Evolutionary conservation across 768 basidiomycete genomes (phyloP).

Genomic region (Kwoniella sp.): DNA sequence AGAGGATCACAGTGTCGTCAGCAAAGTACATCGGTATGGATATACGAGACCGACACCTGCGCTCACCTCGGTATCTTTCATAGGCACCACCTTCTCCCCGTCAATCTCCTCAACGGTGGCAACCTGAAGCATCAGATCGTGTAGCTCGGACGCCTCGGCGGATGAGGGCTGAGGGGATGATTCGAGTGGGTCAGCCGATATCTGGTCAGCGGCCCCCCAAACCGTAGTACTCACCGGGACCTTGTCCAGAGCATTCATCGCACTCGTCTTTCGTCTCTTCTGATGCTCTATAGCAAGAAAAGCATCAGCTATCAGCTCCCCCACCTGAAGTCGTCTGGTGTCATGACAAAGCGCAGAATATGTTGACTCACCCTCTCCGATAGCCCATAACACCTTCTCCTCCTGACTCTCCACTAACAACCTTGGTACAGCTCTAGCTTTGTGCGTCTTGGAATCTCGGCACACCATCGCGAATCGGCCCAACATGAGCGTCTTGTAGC

Average conservation of each 20-base stretch:
- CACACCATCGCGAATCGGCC: constrained; percentile 94
- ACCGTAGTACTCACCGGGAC: constrained; percentile 63
- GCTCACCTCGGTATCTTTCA: constrained; percentile 73
- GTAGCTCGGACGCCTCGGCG: constrained; percentile 68
- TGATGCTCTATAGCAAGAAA: constrained; percentile 62
- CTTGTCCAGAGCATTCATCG: constrained; percentile 66
- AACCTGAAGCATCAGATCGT: constrained; percentile 69
- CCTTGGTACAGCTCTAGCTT: constrained; percentile 67
- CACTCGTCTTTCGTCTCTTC: constrained; percentile 62
- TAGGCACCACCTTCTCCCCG: constrained; percentile 66
- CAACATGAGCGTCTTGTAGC: constrained; percentile 61
- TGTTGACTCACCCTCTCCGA: constrained; percentile 64
- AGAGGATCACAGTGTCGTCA: constrained; percentile 4
- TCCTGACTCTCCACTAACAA: constrained; percentile 66
- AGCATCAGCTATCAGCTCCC: neutral
- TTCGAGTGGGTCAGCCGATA: too few species aligned
- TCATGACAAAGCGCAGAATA: neutral
- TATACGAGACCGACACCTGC: constrained; percentile 43
- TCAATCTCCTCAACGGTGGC: constrained; percentile 56
- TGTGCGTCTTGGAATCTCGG: constrained; percentile 69
- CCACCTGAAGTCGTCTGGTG: too few species aligned
- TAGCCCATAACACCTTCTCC: constrained; percentile 65
- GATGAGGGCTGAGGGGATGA: constrained; percentile 62
- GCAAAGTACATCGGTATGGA: constrained; percentile 3
- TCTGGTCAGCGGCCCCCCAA: neutral